A percentile compares a stretch with the other conserved stretches of the same genome.
Conservation (phyloP, 768 basidiomycete species). For the Podaxis sp. region DNA sequence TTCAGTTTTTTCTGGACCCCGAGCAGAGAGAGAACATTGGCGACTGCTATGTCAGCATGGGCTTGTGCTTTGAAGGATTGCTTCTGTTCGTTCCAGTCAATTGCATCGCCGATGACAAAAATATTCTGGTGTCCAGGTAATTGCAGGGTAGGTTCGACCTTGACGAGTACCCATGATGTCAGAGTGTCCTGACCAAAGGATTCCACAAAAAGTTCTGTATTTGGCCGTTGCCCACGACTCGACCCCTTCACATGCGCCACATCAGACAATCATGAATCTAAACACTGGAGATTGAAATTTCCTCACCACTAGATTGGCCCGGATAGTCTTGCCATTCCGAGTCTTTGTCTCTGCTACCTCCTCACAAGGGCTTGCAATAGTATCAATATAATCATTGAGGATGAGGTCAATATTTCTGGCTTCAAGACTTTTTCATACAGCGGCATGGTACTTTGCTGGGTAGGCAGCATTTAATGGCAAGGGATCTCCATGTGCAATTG, state of each 20-base stretch:
- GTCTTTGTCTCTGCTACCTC: slow-evolving; percentile 36
- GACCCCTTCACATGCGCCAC: slow-evolving; percentile 19
- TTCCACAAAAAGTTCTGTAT: slow-evolving; percentile 40
- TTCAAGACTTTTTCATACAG: slow-evolving; percentile 31
- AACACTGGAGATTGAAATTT: neutral
- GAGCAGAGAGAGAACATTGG: slow-evolving; percentile 14
- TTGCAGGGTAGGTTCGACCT: slow-evolving; percentile 37
- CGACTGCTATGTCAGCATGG: slow-evolving; percentile 14
- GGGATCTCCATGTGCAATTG: slow-evolving; percentile 48
- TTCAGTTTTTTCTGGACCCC: slow-evolving; percentile 7
- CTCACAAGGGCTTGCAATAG: slow-evolving; percentile 25
- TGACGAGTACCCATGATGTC: slow-evolving; percentile 31
- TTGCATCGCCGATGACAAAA: slow-evolving; percentile 20
- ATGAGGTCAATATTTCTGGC: slow-evolving; percentile 41
- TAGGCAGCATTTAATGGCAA: slow-evolving; percentile 48
- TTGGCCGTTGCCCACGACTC: slow-evolving; percentile 30
- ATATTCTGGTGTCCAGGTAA: slow-evolving; percentile 16
- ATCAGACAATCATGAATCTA: neutral
- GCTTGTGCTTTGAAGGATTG: slow-evolving; percentile 15
- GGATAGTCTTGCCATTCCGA: slow-evolving; percentile 36
- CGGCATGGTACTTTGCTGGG: slow-evolving; percentile 41
- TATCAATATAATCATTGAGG: slow-evolving; percentile 48
- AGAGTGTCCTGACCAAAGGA: slow-evolving; percentile 32
- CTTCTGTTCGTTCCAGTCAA: slow-evolving; percentile 20
- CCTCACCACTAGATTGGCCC: slow-evolving; percentile 52